phyloP scores from a whole-genome alignment of 1,139 yeast genomes.

The Suhomyces chickasaworum region DNA sequence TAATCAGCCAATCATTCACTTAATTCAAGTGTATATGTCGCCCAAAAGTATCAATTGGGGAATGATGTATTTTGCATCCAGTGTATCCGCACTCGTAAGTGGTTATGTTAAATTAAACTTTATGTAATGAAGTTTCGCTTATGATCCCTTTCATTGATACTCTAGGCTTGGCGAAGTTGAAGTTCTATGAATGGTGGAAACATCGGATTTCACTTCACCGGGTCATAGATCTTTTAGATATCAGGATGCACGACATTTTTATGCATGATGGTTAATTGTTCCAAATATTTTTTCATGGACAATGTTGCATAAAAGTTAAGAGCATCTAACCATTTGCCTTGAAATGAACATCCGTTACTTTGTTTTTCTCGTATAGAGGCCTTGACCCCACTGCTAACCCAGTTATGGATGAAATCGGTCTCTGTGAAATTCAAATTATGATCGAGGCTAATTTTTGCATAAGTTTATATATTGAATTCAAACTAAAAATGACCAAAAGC shows the following conservation, averaged over 20 bases:
- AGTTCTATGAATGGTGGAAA: conserved; percentile 7
- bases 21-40: neutral
- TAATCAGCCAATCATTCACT: neutral
- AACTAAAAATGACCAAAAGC: neutral
- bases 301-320: neutral
- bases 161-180: neutral
- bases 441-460: neutral
- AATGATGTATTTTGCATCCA: neutral
- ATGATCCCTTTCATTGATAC: neutral
- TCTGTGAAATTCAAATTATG: neutral
- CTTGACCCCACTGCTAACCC: neutral
- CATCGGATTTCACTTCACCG: conserved; percentile 5
- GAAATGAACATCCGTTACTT: neutral
- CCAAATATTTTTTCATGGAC: neutral
- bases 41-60: neutral
- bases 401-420: neutral
- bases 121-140: neutral
- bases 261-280: neutral
- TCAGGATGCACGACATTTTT: conserved; percentile 7
- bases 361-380: neutral
- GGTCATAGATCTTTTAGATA: conserved; percentile 8
- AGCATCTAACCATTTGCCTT: neutral
- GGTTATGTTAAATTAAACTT: neutral
- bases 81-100: neutral
- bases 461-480: neutral